Conservation (phyloP, 306 rosid species). For the Elaeagnus macrophylla region DNA sequence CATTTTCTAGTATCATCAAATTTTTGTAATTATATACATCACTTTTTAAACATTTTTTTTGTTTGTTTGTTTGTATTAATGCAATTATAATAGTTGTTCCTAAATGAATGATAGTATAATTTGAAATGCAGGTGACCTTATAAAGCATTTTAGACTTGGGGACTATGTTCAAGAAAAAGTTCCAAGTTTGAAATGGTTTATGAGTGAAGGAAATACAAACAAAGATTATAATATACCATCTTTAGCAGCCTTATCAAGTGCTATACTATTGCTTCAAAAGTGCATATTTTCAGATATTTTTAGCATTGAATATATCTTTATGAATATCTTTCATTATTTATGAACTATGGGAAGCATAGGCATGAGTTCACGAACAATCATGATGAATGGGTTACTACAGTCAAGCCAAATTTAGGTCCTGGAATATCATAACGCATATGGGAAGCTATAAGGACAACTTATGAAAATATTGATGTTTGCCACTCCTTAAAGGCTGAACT, state of each 20-base stretch:
- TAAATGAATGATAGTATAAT: conserved; percentile 5
- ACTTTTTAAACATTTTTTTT: no score
- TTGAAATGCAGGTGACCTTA: conserved; percentile 39
- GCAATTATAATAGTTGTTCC: neutral
- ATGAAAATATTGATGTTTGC: conserved; percentile 35
- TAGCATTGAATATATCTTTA: neutral
- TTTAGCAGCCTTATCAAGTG: conserved; percentile 70
- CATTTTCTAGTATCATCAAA: no score
- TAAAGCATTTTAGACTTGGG: conserved; percentile 59
- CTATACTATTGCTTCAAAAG: conserved; percentile 64
- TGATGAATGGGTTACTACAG: conserved; percentile 55
- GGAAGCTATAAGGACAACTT: conserved; percentile 49
- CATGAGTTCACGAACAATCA: conserved; percentile 80
- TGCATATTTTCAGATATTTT: conserved; percentile 19
- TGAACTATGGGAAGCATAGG: conserved; percentile 29
- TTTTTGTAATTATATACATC: no score
- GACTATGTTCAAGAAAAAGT: conserved; percentile 55
- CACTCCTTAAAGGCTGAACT: conserved; percentile 47
- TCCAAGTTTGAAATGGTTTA: conserved; percentile 59
- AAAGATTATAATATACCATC: conserved; percentile 55
- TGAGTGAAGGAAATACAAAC: conserved; percentile 30
- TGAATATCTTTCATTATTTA: neutral
- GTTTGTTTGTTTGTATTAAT: no score
- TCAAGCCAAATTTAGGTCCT: conserved; percentile 73
- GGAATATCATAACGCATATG: conserved; percentile 60